Conservation (phyloP, 441 rosid genomes). For the Adansonia grandidieri region DNA sequence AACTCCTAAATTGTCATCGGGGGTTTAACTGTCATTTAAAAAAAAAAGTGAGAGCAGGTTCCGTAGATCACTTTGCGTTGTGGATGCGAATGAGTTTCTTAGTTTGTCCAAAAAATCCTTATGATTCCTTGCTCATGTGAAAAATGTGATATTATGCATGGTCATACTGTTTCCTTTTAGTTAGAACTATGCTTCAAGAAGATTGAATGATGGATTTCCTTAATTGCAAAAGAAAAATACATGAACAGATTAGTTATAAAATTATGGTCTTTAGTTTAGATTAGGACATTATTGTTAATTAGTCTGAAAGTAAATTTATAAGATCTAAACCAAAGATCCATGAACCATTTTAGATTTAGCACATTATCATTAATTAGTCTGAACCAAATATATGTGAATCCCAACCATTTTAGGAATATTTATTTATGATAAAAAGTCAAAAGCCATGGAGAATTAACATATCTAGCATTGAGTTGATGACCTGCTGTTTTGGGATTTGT, state of each 20-base stretch:
- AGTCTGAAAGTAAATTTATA: not conserved
- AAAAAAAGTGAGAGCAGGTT: not conserved
- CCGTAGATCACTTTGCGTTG: not conserved
- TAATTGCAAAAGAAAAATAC: not conserved
- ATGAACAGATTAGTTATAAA: too few relatives aligned
- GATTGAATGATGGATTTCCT: not conserved
- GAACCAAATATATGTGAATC: not conserved
- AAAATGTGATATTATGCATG: not conserved
- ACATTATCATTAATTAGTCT: not conserved
- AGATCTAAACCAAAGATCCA: not conserved
- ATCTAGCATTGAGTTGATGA: not conserved
- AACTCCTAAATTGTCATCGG: not conserved
- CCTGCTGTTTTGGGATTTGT: not conserved
- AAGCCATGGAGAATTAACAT: not conserved
- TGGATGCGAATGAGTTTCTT: not conserved
- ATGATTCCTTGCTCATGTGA: slow-evolving; percentile 3
- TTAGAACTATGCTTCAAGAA: not conserved
- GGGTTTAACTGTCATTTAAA: not conserved
- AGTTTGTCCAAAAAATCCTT: not conserved
- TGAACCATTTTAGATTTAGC: not conserved
- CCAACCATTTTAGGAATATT: not conserved
- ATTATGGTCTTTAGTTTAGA: not conserved
- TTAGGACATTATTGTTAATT: not conserved
- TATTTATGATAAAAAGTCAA: not conserved
- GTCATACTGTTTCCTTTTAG: not conserved